Percentiles rank a stretch among this genome's conserved stretches.
Conservation (phyloP, 305 asterid genomes). For the Fraxinus velutina region DNA sequence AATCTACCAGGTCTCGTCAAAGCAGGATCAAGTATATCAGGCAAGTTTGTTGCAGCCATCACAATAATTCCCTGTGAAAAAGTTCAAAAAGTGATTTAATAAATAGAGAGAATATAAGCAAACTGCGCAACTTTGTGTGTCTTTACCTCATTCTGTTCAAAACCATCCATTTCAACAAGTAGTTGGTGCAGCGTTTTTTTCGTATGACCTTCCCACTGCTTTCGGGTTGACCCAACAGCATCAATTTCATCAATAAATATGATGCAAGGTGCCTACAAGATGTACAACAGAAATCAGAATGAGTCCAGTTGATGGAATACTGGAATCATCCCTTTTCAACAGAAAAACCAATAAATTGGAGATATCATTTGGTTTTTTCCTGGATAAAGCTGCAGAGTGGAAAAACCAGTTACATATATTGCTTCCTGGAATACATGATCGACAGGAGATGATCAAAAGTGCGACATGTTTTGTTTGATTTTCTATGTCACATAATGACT, state of each 20-base stretch:
- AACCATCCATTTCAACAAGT: constrained; percentile 99
- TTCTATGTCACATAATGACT: background rate
- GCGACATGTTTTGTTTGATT: background rate
- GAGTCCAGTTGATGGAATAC: constrained; percentile 2
- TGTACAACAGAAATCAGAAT: constrained; percentile 8
- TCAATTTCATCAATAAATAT: constrained; percentile 95
- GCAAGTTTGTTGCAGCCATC: constrained; percentile 98
- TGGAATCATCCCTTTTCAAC: background rate
- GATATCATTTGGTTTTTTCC: background rate
- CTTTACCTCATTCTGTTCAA: constrained; percentile 94
- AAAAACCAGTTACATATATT: background rate
- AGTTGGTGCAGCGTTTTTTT: constrained; percentile 94
- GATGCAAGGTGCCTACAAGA: constrained; percentile 88
- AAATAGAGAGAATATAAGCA: background rate
- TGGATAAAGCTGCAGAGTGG: background rate
- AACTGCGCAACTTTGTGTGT: background rate
- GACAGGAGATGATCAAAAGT: background rate
- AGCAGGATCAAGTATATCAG: constrained; percentile 97
- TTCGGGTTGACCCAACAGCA: constrained; percentile 96
- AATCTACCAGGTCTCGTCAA: constrained; percentile 99
- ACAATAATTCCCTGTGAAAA: constrained; percentile 76
- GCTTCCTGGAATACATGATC: background rate
- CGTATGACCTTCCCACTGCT: constrained; percentile 98
- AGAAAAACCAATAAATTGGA: background rate
- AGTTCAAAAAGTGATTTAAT: constrained; percentile 12